phyloP scores from a whole-genome alignment of 2,329 filamentous ascomycete genomes.

The Colletotrichum tropicale region DNA sequence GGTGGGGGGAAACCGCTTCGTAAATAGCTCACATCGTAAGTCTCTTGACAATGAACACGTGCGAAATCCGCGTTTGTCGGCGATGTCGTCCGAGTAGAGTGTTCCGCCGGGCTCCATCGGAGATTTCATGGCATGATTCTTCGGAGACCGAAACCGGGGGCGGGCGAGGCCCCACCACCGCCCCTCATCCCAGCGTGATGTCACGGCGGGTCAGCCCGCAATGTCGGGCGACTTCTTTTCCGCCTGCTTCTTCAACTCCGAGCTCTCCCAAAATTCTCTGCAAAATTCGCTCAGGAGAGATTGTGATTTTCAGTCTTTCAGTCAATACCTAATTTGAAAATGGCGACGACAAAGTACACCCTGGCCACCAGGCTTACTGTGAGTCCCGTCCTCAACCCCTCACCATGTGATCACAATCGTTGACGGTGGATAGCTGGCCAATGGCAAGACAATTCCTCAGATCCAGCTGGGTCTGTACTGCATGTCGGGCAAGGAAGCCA shows the following conservation, averaged over 20 bases:
- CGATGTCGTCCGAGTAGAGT: neutral
- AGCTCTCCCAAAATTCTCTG: neutral
- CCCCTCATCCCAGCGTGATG: slow-evolving; percentile 19
- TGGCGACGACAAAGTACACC: slow-evolving; percentile 9
- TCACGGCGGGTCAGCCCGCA: slow-evolving; percentile 18
- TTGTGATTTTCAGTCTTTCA: neutral
- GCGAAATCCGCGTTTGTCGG: neutral
- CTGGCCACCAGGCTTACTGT: slow-evolving; percentile 12
- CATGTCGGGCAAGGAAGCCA: slow-evolving; percentile 67
- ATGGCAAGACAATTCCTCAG: slow-evolving; percentile 70
- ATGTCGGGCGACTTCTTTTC: neutral
- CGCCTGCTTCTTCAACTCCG: neutral
- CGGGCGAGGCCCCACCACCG: slow-evolving; percentile 1
- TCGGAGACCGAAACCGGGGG: slow-evolving; percentile 14
- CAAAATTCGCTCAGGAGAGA: neutral
- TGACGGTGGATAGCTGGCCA: slow-evolving; percentile 53
- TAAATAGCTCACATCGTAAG: neutral
- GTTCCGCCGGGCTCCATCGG: neutral
- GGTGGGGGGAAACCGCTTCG: neutral
- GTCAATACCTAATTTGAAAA: neutral
- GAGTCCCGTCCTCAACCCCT: neutral
- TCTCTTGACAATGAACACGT: neutral
- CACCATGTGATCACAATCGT: neutral
- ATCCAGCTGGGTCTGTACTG: slow-evolving; percentile 79
- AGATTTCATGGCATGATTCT: neutral